phyloP scores from a whole-genome alignment of 1,284 basidiomycete genomes.

The Leccinum solheimii region DNA sequence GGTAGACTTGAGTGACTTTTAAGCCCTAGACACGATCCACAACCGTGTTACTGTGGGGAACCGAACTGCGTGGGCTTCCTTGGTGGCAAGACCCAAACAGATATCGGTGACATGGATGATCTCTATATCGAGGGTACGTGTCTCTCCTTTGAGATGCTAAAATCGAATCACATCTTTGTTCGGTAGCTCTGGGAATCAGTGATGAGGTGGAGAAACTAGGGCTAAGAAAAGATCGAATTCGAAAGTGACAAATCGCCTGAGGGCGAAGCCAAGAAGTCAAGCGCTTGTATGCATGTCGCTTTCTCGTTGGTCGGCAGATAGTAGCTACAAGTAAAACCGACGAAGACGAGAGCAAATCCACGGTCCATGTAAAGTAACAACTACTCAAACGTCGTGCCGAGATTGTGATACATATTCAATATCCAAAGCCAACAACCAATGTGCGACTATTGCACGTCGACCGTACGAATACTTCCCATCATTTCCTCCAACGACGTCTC shows the following conservation, averaged over 20 bases:
- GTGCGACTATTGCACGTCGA: not conserved
- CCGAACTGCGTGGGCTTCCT: slow-evolving; percentile 95
- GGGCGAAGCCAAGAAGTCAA: too few relatives aligned
- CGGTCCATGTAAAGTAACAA: too few relatives aligned
- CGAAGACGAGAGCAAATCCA: too few relatives aligned
- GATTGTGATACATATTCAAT: too few relatives aligned
- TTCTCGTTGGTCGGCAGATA: too few relatives aligned
- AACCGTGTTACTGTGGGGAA: slow-evolving; percentile 95
- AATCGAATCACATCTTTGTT: not conserved
- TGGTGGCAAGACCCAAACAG: slow-evolving; percentile 98
- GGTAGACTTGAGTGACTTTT: not conserved
- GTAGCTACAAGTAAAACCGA: too few relatives aligned
- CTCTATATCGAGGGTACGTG: slow-evolving; percentile 86
- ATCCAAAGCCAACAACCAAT: not conserved
- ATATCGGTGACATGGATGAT: slow-evolving; percentile 92
- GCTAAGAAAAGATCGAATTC: slow-evolving; percentile 35
- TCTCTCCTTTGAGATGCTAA: not conserved
- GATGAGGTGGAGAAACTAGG: slow-evolving; percentile 84
- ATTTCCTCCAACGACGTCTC: too few relatives aligned
- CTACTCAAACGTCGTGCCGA: too few relatives aligned
- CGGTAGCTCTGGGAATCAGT: slow-evolving; percentile 87
- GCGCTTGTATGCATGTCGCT: too few relatives aligned
- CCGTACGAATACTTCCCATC: not conserved
- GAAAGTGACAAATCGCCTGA: too few relatives aligned
- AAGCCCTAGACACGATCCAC: slow-evolving; percentile 83